Base-by-base conservation (phyloP, 1,284 basidiomycete genomes). In the Microbotryomycetes sp. region DNA sequence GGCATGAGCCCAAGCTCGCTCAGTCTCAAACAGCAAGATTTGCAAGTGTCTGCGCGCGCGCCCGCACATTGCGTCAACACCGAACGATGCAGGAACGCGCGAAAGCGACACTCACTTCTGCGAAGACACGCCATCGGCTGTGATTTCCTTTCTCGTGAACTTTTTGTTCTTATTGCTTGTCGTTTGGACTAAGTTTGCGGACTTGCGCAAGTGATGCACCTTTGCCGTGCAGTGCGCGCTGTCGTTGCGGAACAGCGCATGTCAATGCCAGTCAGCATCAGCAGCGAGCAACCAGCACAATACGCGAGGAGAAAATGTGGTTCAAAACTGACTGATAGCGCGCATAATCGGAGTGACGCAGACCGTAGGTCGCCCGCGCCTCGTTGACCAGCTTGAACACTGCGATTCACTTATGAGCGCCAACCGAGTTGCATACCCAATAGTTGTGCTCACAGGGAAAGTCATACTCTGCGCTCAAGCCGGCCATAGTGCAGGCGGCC, bases 21-120 rank as follows among this genome's bases (percentile, higher is more conserved):
- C 24, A 71, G 79, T 2, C 80, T 88, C 61, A 75, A 78, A 16
- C 80, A 85, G 64, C 75, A 79, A 15, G 84, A 88, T 62, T 78
- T 88, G 2, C 82, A 88, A 54, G 30, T 73, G 83, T 83, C 2
- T 77, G 60, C 11, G 18, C 15, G 16, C 18, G 5, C 5, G 21
- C 21, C 35, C 26, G 24, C 23, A 45, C 26, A 31, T 7, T 27
- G 52, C 82, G 35, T 82, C 83, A 0, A 81, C 86, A 57, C 68
- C 85, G 24, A 82, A 83, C 0, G 81, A 86, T 80, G 85, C 86
- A 85, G 81, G 82, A 0, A 78, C 85, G 0, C 81, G 79, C 0
- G 80, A 81, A 0, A 81, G 82, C 0, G 83, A 83, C 82, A 84
- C 66, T 72, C 80, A 73, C 57, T 53, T 41, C 29, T 61, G 56